phyloP scores from a whole-genome alignment of 2,329 filamentous ascomycete genomes.

The Colletotrichum acutatum region DNA sequence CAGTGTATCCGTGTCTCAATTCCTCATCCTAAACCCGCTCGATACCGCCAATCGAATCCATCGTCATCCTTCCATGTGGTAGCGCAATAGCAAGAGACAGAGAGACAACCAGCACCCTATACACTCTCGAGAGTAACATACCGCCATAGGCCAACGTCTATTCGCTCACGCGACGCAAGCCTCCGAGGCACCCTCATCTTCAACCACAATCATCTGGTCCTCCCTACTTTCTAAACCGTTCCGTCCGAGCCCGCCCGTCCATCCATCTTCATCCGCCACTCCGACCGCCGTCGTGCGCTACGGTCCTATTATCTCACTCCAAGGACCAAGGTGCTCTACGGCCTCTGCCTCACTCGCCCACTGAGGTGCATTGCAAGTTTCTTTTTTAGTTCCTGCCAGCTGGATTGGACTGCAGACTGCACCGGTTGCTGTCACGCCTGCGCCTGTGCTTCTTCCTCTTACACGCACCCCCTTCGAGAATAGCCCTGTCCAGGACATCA shows the following conservation, averaged over 20 bases:
- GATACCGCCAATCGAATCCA: slow-evolving; percentile 17
- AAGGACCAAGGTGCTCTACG: no score
- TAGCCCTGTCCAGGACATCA: neutral
- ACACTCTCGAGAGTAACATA: no score
- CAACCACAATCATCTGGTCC: slow-evolving; percentile 27
- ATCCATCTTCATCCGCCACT: slow-evolving; percentile 10
- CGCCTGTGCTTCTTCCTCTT: neutral
- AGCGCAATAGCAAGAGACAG: neutral
- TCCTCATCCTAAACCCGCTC: neutral
- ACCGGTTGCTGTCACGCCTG: neutral
- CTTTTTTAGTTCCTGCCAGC: neutral
- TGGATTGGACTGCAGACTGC: neutral
- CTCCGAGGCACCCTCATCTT: slow-evolving; percentile 7
- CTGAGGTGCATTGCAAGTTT: neutral
- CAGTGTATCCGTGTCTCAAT: neutral
- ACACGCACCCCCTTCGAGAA: slow-evolving; percentile 2
- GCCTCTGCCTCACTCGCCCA: neutral
- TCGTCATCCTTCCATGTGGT: slow-evolving; percentile 10
- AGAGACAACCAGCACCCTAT: neutral
- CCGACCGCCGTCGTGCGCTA: slow-evolving; percentile 31
- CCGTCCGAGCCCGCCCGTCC: slow-evolving; percentile 20
- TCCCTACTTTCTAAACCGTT: slow-evolving; percentile 1
- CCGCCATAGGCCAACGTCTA: neutral
- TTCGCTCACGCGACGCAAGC: slow-evolving; percentile 27
- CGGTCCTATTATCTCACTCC: neutral